A percentile compares a stretch with the other conserved stretches of the same genome.
phyloP scores from a whole-genome alignment of 805 yeast genomes.

The Candida endomychidarum region DNA sequence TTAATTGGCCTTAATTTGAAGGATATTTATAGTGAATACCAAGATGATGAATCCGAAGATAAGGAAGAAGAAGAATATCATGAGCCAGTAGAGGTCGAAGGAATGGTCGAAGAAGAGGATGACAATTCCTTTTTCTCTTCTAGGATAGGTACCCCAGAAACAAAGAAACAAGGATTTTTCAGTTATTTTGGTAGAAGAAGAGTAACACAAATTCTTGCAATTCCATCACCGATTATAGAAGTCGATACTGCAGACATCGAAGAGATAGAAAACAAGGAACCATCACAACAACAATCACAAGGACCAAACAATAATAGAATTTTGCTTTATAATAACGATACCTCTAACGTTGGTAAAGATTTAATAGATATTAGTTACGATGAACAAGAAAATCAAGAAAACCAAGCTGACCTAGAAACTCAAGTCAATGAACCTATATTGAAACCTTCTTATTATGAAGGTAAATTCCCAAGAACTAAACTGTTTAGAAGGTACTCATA shows the following conservation, averaged over 20 bases:
- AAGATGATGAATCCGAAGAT: background rate
- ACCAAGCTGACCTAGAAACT: no score
- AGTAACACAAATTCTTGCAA: conserved; percentile 9
- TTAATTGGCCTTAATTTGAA: background rate
- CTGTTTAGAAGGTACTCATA: conserved; percentile 12
- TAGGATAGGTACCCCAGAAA: background rate
- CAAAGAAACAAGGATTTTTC: background rate
- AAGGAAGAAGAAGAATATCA: background rate
- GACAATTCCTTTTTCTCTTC: no score
- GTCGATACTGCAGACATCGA: conserved; percentile 1
- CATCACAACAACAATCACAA: no score
- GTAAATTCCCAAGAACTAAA: background rate
- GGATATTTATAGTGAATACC: conserved; percentile 4
- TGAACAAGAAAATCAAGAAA: background rate
- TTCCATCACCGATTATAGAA: conserved; percentile 12
- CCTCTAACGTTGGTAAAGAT: background rate
- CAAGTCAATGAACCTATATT: background rate
- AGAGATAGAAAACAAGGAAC: background rate
- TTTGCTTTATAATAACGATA: background rate
- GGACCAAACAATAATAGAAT: no score
- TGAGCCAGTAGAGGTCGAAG: background rate
- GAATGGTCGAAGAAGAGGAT: no score
- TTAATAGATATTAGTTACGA: conserved; percentile 1
- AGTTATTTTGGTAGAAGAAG: conserved; percentile 5
- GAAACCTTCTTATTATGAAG: background rate